Conservation (phyloP, 306 rosid species). For the Quercus alba region DNA sequence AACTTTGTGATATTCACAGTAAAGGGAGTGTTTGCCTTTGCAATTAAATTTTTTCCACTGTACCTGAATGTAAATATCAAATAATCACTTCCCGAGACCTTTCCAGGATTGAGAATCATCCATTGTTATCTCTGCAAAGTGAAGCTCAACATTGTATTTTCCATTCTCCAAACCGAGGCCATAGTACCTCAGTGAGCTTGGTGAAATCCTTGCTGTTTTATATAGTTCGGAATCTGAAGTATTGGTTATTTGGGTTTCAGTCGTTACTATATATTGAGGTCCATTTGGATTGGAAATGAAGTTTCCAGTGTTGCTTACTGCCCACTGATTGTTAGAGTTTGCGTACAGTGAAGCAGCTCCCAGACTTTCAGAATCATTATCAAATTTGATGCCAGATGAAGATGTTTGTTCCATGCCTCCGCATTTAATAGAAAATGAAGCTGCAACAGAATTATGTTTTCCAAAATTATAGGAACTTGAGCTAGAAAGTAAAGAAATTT, state of each 20-base stretch:
- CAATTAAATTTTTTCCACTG: not conserved
- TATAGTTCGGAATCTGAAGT: slow-evolving; percentile 35
- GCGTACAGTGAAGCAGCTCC: slow-evolving; percentile 32
- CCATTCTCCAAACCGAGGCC: slow-evolving; percentile 33
- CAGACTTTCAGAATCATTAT: slow-evolving; percentile 26
- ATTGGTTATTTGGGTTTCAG: slow-evolving; percentile 24
- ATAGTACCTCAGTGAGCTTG: slow-evolving; percentile 36
- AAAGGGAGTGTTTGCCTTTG: not conserved
- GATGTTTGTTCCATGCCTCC: slow-evolving; percentile 26
- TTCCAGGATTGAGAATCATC: slow-evolving; percentile 34
- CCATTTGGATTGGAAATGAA: slow-evolving; percentile 31
- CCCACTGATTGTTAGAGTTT: slow-evolving; percentile 22
- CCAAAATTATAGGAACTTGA: not conserved
- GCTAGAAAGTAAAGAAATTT: not conserved
- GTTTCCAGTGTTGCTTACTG: slow-evolving; percentile 26
- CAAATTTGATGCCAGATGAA: slow-evolving; percentile 21
- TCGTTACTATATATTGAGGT: slow-evolving; percentile 16
- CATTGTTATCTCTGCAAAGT: slow-evolving; percentile 39
- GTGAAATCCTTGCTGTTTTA: slow-evolving; percentile 37
- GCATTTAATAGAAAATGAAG: slow-evolving; percentile 35
- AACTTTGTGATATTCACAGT: not conserved
- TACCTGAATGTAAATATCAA: slow-evolving; percentile 43
- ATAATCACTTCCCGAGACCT: slow-evolving; percentile 39
- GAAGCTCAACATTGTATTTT: slow-evolving; percentile 26
- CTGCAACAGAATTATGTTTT: slow-evolving; percentile 9